A percentile compares a stretch with the other conserved stretches of the same genome.
These are phyloP conservation scores for Borealophlyctis nickersoniae DNA, from an alignment of 192 early-diverging fungal species.

Conservation along the genomic window DNA sequence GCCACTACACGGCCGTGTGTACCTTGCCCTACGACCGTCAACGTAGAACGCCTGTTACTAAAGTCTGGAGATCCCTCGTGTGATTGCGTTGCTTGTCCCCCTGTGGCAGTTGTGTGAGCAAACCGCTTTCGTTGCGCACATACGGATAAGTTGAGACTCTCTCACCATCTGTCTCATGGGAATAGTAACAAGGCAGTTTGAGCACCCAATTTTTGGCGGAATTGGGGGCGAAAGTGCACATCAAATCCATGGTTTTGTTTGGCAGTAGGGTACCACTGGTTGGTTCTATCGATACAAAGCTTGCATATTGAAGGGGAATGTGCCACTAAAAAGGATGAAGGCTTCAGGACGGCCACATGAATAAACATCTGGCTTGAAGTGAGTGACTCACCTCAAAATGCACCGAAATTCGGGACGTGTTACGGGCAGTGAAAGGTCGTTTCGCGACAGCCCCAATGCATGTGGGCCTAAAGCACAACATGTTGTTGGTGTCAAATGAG, in stretches of 20 bases:
- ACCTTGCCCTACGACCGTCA: conserved; percentile 47
- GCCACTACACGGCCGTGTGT: conserved; percentile 33
- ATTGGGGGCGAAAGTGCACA: conserved; percentile 46
- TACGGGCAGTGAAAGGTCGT: conserved; percentile 34
- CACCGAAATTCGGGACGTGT: conserved; percentile 45
- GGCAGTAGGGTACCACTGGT: conserved; percentile 30
- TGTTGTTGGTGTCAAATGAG: conserved; percentile 43
- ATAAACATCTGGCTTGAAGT: too few species aligned
- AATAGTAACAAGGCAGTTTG: conserved; percentile 51
- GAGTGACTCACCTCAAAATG: conserved; percentile 47
- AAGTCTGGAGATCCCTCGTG: conserved; percentile 23
- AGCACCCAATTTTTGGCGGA: conserved; percentile 38
- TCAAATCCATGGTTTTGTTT: conserved; percentile 33
- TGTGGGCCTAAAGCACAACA: conserved; percentile 47
- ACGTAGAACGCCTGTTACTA: conserved; percentile 27
- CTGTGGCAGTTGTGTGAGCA: conserved; percentile 7
- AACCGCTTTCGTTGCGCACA: neutral
- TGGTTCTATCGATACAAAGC: conserved; percentile 45
- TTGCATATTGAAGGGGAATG: conserved; percentile 46
- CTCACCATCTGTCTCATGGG: conserved; percentile 28
- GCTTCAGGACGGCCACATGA: too few species aligned
- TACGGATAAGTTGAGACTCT: neutral
- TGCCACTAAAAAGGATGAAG: too few species aligned
- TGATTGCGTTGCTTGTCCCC: neutral
- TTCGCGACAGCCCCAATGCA: conserved; percentile 41